phyloP scores from a whole-genome alignment of 371 early-diverging fungal genomes.

The Saksenaea vasiformis region DNA sequence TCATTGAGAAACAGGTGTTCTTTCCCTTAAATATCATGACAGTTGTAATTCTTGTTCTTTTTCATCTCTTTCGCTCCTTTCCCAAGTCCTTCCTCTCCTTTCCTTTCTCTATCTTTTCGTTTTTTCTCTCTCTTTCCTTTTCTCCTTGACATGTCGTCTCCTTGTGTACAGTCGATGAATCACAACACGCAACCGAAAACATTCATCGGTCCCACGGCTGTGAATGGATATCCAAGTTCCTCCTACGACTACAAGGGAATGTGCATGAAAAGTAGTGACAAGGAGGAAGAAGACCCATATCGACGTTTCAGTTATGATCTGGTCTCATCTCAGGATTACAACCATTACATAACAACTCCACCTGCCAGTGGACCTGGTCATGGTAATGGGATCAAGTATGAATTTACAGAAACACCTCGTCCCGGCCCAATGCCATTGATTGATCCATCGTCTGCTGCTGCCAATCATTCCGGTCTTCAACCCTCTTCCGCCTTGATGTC shows the following conservation, averaged over 20 bases:
- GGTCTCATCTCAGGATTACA: not conserved
- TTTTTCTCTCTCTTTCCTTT: too few species aligned
- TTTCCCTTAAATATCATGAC: constrained; percentile 5
- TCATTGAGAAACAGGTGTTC: not conserved
- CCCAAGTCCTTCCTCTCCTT: not conserved
- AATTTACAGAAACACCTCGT: constrained; percentile 1
- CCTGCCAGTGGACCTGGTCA: not conserved
- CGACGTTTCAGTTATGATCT: not conserved
- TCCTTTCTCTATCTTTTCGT: not conserved
- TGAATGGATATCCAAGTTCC: constrained; percentile 2
- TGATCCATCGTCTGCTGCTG: constrained; percentile 5
- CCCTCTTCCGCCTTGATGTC: not conserved
- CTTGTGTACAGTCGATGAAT: constrained; percentile 16
- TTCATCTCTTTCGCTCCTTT: constrained; percentile 10
- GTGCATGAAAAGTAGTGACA: not conserved
- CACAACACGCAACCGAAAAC: constrained; percentile 5
- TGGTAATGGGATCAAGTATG: not conserved
- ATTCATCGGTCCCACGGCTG: constrained; percentile 1
- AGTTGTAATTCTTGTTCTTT: constrained; percentile 3
- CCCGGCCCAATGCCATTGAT: constrained; percentile 4
- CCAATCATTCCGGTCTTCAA: not conserved
- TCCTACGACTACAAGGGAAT: constrained; percentile 5
- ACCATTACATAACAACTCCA: not conserved
- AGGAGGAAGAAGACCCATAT: constrained; percentile 1
- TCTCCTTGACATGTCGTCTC: constrained; percentile 19